Base-by-base conservation (phyloP, 805 yeast species). In the Wickerhamiella musiphila region DNA sequence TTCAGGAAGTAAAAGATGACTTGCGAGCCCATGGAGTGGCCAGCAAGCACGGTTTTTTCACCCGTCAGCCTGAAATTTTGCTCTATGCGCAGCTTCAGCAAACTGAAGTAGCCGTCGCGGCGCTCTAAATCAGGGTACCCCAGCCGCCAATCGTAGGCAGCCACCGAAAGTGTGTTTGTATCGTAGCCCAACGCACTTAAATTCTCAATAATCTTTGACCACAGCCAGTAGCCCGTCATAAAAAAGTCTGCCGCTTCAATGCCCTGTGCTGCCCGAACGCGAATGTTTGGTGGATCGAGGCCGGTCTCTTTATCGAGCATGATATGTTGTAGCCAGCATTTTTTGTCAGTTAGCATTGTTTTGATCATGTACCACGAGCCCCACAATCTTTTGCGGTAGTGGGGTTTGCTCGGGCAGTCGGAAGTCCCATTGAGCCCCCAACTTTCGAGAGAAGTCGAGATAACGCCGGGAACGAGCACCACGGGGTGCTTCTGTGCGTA, bases 21-120 rank as follows among this genome's bases (percentile, higher is more conserved):
- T 55, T 90, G 96, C 0, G 93, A 66, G 2, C 98, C 98, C 98
- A 90, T 90, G 0, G 96, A 86, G 52, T 90, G 98, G 15, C 94
- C 92, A 13, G 73, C 66, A 11, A 90, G 46, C n/a, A 76, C 73
- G 1, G 78, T 59, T 46, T 83, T 86, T 34, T 67, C 61, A 33
- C 83, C 73, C 5, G 65, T 66, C 13, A 60, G 43, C 11, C 52
- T 46, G 38, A 64, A 58, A 37, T 61, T 62, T 15, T 69, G 41
- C 53, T 90, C 98, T 34, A 86, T 73, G 44, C 70, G 73, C 15
- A 58, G 44, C 56, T 83, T 81, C 38, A 90, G 60, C 45, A 71
- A 73, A 9, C 82, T 57, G 49, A 90, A 90, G 56, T 81, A 90
- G 3, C 71, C 72, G 48, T 90, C 98, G 36, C 98, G 65, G 35